Evolutionary conservation across 805 yeast species (phyloP).

Genomic region (Scheffersomyces lignosus): DNA sequence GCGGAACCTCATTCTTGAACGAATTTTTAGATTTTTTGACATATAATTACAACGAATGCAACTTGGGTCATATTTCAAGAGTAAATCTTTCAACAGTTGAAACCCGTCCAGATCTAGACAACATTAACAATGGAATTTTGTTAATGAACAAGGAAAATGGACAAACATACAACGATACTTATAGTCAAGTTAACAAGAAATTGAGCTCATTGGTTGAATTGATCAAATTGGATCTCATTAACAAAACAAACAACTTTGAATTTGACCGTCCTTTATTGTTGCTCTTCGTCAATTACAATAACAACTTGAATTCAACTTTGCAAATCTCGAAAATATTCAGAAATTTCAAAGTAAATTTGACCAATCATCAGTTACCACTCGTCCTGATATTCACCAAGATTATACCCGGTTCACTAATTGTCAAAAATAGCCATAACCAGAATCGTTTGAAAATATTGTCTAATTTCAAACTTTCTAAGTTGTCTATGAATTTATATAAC

Average conservation of each 20-base stretch:
- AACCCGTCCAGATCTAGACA: conserved; percentile 27
- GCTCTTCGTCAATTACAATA: conserved; percentile 48
- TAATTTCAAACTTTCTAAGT: conserved; percentile 36
- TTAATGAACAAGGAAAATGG: conserved; percentile 21
- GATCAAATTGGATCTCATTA: conserved; percentile 39
- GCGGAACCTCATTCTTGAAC: conserved; percentile 22
- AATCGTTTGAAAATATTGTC: conserved; percentile 26
- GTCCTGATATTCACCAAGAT: conserved; percentile 39
- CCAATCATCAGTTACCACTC: conserved; percentile 40
- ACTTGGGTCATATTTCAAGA: conserved; percentile 46
- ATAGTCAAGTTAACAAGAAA: conserved; percentile 29
- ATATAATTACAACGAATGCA: conserved; percentile 47
- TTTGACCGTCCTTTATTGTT: conserved; percentile 51
- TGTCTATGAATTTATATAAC: conserved; percentile 60
- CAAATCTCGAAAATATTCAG: conserved; percentile 48
- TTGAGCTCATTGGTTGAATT: conserved; percentile 34
- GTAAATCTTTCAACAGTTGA: conserved; percentile 29
- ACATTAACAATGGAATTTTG: conserved; percentile 29
- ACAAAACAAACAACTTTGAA: conserved; percentile 41
- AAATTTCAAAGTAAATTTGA: conserved; percentile 40
- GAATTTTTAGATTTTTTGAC: conserved; percentile 44
- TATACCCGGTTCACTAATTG: conserved; percentile 28
- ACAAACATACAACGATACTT: conserved; percentile 24
- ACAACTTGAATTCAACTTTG: conserved; percentile 44
- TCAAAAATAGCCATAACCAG: conserved; percentile 17